Evolutionary conservation across 192 early-diverging fungal genomes (phyloP).

Genomic region (Coemansia sp.): DNA sequence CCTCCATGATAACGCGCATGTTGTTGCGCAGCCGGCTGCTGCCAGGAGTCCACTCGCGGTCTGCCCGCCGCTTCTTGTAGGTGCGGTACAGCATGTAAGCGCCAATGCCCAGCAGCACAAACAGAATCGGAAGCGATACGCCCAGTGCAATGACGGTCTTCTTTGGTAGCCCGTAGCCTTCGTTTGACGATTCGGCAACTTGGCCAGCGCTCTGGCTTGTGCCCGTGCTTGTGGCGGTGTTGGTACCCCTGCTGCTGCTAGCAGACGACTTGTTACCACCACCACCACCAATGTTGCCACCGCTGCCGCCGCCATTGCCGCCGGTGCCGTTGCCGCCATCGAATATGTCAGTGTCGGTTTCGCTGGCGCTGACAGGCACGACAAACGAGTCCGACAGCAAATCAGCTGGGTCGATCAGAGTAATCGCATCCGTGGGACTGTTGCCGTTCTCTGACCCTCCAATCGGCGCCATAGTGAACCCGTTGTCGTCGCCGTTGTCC

Average conservation of each 20-base stretch:
- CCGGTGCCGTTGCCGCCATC: not conserved
- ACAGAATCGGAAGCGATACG: slow-evolving; percentile 11
- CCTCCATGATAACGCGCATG: slow-evolving; percentile 3
- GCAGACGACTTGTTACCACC: not conserved
- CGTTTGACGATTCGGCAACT: not conserved
- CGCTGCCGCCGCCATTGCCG: not conserved
- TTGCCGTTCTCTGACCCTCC: not conserved
- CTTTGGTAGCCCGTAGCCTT: slow-evolving; percentile 5
- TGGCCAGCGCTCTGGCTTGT: not conserved
- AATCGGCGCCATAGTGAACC: not conserved
- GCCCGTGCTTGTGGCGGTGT: not conserved
- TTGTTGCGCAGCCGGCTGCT: slow-evolving; percentile 2
- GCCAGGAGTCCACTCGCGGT: not conserved
- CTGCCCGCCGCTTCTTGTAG: slow-evolving; percentile 15
- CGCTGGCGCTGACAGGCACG: not conserved
- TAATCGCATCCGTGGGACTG: not conserved
- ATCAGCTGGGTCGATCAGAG: not conserved
- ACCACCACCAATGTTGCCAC: not conserved
- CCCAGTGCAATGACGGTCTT: slow-evolving; percentile 13
- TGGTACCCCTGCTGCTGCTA: not conserved
- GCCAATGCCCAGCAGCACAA: slow-evolving; percentile 14
- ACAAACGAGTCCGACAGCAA: not conserved
- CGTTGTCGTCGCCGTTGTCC: not conserved
- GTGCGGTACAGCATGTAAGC: slow-evolving; percentile 19
- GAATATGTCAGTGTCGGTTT: not conserved